Conservation (phyloP, 192 early-diverging fungal species). For the Allomyces arbusculus region DNA sequence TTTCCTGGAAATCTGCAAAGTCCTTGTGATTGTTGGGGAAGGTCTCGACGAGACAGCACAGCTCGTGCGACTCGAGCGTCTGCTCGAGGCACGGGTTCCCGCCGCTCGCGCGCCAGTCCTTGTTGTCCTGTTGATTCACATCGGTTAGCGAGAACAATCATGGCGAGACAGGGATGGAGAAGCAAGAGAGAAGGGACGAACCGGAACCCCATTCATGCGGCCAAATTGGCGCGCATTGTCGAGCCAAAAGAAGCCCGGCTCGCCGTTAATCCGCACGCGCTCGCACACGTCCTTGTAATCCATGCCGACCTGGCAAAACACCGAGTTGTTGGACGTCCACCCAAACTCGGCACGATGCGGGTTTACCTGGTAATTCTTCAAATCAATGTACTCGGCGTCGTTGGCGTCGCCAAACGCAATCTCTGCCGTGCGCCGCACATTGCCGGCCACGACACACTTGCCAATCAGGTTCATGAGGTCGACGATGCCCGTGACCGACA, state of each 20-base stretch:
- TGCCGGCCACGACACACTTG: constrained; percentile 25
- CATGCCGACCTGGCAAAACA: constrained; percentile 20
- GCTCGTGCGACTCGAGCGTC: constrained; percentile 20
- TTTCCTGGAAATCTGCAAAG: constrained; percentile 19
- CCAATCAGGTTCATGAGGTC: constrained; percentile 29
- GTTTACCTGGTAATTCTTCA: constrained; percentile 25
- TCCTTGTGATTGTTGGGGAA: constrained; percentile 16
- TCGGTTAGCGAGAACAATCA: background rate
- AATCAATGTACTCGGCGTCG: constrained; percentile 19
- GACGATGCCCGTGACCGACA: constrained; percentile 17
- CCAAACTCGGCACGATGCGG: constrained; percentile 20
- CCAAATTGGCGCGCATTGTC: constrained; percentile 15
- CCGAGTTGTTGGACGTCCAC: constrained; percentile 30
- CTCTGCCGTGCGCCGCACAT: constrained; percentile 27
- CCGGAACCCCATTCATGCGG: constrained; percentile 14
- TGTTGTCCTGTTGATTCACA: constrained; percentile 2
- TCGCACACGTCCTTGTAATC: constrained; percentile 13
- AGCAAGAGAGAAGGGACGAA: background rate
- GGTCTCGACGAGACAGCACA: constrained; percentile 24
- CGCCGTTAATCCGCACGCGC: constrained; percentile 17
- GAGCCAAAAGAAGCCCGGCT: constrained; percentile 27
- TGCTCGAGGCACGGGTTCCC: constrained; percentile 28
- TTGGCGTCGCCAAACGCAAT: constrained; percentile 24
- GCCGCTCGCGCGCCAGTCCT: constrained; percentile 15
- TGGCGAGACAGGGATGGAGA: too few relatives aligned